Evolutionary conservation across 345 rosid genomes (phyloP), one percentile per base, ranked within the genome.

Genomic region (Boechera stricta): DNA sequence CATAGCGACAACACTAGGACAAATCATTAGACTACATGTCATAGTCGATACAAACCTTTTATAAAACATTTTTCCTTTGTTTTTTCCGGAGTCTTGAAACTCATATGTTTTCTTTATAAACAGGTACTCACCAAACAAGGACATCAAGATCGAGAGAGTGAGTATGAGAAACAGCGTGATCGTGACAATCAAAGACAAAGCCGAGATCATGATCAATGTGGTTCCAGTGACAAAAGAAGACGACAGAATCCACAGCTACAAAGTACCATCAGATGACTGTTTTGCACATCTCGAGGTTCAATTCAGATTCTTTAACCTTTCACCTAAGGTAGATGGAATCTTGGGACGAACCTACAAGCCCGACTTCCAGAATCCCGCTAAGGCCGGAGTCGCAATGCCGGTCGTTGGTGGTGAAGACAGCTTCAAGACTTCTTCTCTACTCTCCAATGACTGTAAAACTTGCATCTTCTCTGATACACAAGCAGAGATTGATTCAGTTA

Each of bases 191-290:
- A 73, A 75, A 21, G 87, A 85, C 26, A 57, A 78, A 6, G 85
- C 80, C 0, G 92, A 87, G 81, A 85, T 90, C 45, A 81, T 80
- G 58, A 78, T 92, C 70, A 88, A 81, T 68, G 94, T 82, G 1
- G 88, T 90, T 53, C 94, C 94, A 5, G 89, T 92, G 6, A 90
- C 87, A 0, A 82, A 86, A 74, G 91, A 92, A 84, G 96, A 90
- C 45, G 87, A 92, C 55, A 85, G 79, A 16, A 56, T 86, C 54
- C 90, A 85, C 44, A 85, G 72, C 71, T 90, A 87, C 77, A 87
- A 85, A 56, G 74, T 90, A 24, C 91, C 92, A 24, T 71, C 80
- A 11, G 29, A 86, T 18, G 85, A 90, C 60, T 87, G 91, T 61
- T 87, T 92, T 61, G 89, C 86, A 35, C 94, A 90, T 83, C 77